Percentiles rank a stretch among this genome's conserved stretches.
Evolutionary conservation across 139 green algal species (phyloP).

Genomic region (Micractinium conductrix): DNA sequence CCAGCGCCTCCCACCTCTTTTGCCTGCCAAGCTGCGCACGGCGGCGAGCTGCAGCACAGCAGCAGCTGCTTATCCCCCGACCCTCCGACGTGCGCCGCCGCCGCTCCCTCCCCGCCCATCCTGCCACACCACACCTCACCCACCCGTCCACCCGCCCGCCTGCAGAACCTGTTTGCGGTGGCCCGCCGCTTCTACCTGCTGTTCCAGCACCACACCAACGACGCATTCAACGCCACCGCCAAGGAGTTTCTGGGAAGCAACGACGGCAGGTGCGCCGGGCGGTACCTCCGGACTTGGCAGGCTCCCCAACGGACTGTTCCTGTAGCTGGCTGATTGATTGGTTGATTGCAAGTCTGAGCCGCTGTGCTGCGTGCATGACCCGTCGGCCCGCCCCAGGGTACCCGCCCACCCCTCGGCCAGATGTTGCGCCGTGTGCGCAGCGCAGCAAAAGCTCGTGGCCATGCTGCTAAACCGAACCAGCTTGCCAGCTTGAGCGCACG

Average conservation of each 20-base stretch:
- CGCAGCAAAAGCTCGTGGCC: neutral
- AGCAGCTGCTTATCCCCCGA: no score
- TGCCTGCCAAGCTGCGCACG: no score
- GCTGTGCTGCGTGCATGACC: no score
- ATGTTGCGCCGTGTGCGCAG: neutral
- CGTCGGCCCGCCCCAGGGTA: no score
- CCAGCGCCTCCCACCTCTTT: neutral
- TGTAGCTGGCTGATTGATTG: no score
- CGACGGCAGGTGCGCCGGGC: neutral
- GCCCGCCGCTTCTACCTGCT: constrained; percentile 61
- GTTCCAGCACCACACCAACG: constrained; percentile 77
- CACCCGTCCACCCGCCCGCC: neutral
- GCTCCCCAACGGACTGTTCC: no score
- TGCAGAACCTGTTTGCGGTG: constrained; percentile 53
- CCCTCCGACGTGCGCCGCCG: no score
- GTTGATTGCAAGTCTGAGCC: no score
- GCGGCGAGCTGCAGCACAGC: no score
- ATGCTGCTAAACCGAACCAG: no score
- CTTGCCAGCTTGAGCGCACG: no score
- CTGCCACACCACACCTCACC: neutral
- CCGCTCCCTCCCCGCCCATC: neutral
- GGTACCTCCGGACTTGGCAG: neutral
- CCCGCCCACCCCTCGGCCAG: no score
- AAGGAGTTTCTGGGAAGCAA: constrained; percentile 26
- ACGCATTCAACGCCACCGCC: constrained; percentile 21